Evolutionary conservation across 2,329 filamentous ascomycete species (phyloP), one percentile per base, ranked within the genome.

Genomic region (Neopestalotiopsis sp.): DNA sequence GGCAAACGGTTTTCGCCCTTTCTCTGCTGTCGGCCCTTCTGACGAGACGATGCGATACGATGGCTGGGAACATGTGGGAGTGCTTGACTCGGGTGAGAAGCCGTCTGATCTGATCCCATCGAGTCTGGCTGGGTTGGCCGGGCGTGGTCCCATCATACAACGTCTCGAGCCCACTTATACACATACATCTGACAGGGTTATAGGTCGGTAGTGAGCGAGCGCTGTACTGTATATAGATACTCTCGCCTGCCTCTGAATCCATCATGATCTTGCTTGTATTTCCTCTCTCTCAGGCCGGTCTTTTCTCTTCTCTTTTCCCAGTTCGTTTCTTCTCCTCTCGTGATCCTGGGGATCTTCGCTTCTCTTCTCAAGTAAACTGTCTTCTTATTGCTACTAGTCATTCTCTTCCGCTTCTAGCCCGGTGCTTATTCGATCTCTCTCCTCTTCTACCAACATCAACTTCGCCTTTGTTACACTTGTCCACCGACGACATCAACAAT

Each of bases 401-500:
- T 70, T 68, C 63, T 56, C 61, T 68, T 70, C 38, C 56, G 32
- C 30, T 61, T 20, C 40, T 65, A 64, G 72, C 72, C 76, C 73
- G 72, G 78, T 79, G 78, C 79, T 76, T 75, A 75, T 71, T 72
- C 76, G 73, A 38, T 38, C 10, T 10, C 34, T 38, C 34, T 38
- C 34, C 10, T 10, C 6, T 38, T 38, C 34, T 53, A 53, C 45
- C 20, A 53, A 4, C 20, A 9, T 53, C n/a, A 53, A 24, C 20
- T 9, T 53, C 20, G 20, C 20, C n/a, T n/a, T 49, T 53, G 7
- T n/a, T 53, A 9, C 45, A 71, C 68, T 64, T 20, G 7, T 72
- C 70, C 66, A 72, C 65, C 34, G 10, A 38, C 34, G 34, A 71
- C 71, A 28, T 28, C 24, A 69, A 45, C 69, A 76, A 82, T 74